Base-by-base conservation (phyloP, 441 rosid species). In the Arabidopsis hybrid region DNA sequence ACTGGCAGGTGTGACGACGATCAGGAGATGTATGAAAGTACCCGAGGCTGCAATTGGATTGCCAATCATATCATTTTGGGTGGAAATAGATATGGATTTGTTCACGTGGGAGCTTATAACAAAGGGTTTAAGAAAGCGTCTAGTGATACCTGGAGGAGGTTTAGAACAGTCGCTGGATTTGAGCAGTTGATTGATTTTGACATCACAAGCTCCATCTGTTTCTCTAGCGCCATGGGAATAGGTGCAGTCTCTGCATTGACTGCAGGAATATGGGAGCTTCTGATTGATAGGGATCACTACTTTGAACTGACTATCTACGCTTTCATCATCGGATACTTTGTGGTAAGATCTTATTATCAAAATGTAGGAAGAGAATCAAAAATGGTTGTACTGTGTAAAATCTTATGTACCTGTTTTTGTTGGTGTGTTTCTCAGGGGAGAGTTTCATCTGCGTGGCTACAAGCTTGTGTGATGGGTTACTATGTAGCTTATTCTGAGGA, bases 31-130 rank as follows among this genome's bases (percentile, higher is more conserved):
- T 91, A 88, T 78, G 85, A 84, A 0, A 80, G 88, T 77, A 82
- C 87, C 16, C 12, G 65, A 36, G 89, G 88, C 76, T 91, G 86
- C 67, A 61, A 73, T 8, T 76, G 80, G 49, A 59, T 89, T 9
- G 91, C 85, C 42, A 80, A 83, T 4, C 74, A 75, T 39, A 71
- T 90, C 6, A 65, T 79, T 60, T 70, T 52, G 29, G 73, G 11
- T 4, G 96, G 89, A 14, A 93, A 93, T 63, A 75, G 91, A 62
- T 89, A 87, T 86, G 96, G 89, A 0, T 85, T 91, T 68, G 97
- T 93, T 38, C 92, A 86, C 17, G 88, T 88, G n/a, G 94, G 93
- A 51, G 89, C 77, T 58, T 78, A 76, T 38, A 73, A 79, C 46
- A 86, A 83, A 79, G 89, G 85, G 14, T 84, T 93, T 51, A 78